Base-by-base conservation (phyloP, 306 rosid species). In the Citrullus colocynthis region DNA sequence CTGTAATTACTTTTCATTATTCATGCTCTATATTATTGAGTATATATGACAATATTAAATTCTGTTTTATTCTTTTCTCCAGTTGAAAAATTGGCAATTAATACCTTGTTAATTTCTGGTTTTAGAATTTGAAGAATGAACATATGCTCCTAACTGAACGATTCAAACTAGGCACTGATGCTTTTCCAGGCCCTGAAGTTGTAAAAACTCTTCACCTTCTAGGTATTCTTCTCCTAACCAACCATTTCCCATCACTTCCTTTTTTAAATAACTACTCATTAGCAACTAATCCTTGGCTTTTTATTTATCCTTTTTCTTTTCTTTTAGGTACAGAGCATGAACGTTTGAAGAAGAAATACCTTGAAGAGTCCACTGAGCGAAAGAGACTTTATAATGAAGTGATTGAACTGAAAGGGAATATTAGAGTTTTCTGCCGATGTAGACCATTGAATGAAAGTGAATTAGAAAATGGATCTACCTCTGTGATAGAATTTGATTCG, bases 401-500 rank as follows among this genome's bases (percentile, higher is more conserved):
- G 9, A 89, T 95, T 77, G 99, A 95, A 89, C 85, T 92, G 45
- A 92, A 84, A 85, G 99, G 99, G 42, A 95, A 92, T 64, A 95
- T 95, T 56, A 86, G 98, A 82, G 97, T 95, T 77, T 95, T 89
- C 85, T 95, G 97, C 89, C 88, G 99, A 91, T 92, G 98, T 71
- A 87, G 97, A 83, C 99, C 99, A 13, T 74, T 95, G 78, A 95
- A 83, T 79, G 83, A 78, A 79, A 84, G 74, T 66, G 97, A 95
- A 84, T 83, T 78, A 49, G 76, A 86, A 11, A 87, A 81, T 24
- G 96, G 96, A 36, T 78, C 69, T 59, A 78, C 87, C 51, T 79
- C 91, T 6, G 88, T 88, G n/a, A 76, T 91, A 80, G 96, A 91
- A 66, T 91, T 86, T 64, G 98, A 92, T 24, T 84, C 99, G 2